phyloP scores from a whole-genome alignment of 768 basidiomycete genomes.

The Panaeolus papilionaceus region DNA sequence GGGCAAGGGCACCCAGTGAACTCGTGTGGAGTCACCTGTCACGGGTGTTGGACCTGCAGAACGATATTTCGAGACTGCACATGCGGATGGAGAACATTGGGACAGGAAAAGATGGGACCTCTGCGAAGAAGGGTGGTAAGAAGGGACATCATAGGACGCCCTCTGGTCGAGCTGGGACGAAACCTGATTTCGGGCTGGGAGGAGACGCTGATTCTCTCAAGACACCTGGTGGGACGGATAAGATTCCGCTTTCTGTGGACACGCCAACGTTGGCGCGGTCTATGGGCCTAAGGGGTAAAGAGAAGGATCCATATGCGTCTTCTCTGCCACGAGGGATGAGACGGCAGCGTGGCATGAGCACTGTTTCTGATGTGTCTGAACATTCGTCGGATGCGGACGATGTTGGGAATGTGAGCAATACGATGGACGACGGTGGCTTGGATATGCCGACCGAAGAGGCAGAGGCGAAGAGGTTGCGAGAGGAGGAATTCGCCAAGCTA shows the following conservation, averaged over 20 bases:
- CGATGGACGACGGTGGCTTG: slow-evolving; percentile 49
- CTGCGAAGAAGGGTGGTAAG: slow-evolving; percentile 42
- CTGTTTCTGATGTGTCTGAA: slow-evolving; percentile 28
- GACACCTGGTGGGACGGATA: not conserved
- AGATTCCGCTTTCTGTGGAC: not conserved
- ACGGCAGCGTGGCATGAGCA: slow-evolving; percentile 28
- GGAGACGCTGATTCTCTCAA: not conserved
- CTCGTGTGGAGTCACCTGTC: slow-evolving; percentile 70
- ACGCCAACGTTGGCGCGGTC: slow-evolving; percentile 14
- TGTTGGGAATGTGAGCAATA: slow-evolving; percentile 24
- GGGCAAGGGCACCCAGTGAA: slow-evolving; percentile 23
- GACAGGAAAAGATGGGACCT: slow-evolving; percentile 33
- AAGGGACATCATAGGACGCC: slow-evolving; percentile 19
- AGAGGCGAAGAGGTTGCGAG: slow-evolving; percentile 59
- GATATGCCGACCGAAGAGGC: slow-evolving; percentile 61
- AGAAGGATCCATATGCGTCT: slow-evolving; percentile 19
- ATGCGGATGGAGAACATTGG: slow-evolving; percentile 77
- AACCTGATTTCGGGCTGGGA: not conserved
- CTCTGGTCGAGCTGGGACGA: slow-evolving; percentile 17
- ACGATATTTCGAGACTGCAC: slow-evolving; percentile 75
- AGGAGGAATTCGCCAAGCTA: slow-evolving; percentile 72
- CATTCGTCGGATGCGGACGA: slow-evolving; percentile 39
- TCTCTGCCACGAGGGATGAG: not conserved
- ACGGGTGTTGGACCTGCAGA: slow-evolving; percentile 73
- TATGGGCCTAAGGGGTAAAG: slow-evolving; percentile 31